These are phyloP conservation scores for Alternaria ventricosa DNA, from an alignment of 2,329 filamentous ascomycete species.

Conservation along the genomic window DNA sequence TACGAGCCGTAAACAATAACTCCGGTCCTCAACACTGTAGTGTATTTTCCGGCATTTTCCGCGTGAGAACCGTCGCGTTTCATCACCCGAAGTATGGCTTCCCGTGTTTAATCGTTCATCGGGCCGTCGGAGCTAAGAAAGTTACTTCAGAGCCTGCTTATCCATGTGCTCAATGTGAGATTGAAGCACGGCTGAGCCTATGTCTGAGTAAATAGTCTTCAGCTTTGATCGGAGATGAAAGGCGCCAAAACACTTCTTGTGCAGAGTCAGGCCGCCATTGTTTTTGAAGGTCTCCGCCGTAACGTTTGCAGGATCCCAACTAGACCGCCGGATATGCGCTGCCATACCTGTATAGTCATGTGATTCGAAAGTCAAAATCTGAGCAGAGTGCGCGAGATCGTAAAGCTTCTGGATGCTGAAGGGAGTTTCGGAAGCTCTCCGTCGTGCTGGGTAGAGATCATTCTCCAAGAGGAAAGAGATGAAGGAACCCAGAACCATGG, in stretches of 20 bases:
- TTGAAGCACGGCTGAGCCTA: slow-evolving; percentile 8
- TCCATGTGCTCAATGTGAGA: slow-evolving; percentile 18
- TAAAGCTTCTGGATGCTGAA: slow-evolving; percentile 10
- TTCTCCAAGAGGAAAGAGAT: slow-evolving; percentile 10
- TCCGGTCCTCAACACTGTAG: not conserved
- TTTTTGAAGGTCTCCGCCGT: slow-evolving; percentile 11
- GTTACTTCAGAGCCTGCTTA: slow-evolving; percentile 19
- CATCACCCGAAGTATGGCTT: not conserved
- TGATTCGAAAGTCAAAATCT: slow-evolving; percentile 8
- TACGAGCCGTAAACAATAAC: not conserved
- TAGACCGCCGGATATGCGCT: slow-evolving; percentile 3
- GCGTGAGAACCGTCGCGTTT: not conserved
- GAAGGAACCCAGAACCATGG: slow-evolving; percentile 4
- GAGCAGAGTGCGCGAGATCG: not conserved
- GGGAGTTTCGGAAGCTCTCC: slow-evolving; percentile 6
- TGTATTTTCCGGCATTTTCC: too few species aligned
- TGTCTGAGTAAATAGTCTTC: slow-evolving; percentile 1
- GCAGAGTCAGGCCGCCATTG: not conserved
- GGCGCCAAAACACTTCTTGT: slow-evolving; percentile 7
- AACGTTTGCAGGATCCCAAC: slow-evolving; percentile 5
- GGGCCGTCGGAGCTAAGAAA: not conserved
- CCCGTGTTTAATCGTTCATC: not conserved
- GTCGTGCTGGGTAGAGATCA: slow-evolving; percentile 8
- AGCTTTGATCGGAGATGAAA: slow-evolving; percentile 5
- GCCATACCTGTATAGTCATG: slow-evolving; percentile 11